Percentiles rank a stretch among this genome's conserved stretches.
phyloP scores from a whole-genome alignment of 2,329 filamentous ascomycete species.

The Ophiocordyceps camponoti-rufipedis region DNA sequence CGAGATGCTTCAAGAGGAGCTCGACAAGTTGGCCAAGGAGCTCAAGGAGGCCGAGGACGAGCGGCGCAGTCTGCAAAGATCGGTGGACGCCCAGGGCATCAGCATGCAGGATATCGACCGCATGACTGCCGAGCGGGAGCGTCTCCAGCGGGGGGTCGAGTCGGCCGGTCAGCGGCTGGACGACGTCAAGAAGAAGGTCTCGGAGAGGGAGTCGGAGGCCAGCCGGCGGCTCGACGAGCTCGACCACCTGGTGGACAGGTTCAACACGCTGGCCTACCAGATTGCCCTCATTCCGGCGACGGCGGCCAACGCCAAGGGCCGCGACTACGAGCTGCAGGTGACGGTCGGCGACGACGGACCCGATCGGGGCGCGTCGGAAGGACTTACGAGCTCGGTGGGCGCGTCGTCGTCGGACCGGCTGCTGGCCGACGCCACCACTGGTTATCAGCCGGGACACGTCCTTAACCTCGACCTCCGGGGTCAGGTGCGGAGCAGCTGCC shows the following conservation, averaged over 20 bases:
- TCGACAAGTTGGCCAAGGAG: constrained; percentile 60
- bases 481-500: constrained; percentile 60
- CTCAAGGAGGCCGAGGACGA: constrained; percentile 70
- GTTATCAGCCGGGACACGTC: constrained; percentile 79
- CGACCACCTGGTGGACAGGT: constrained; percentile 75
- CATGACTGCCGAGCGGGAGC: constrained; percentile 89
- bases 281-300: constrained; percentile 76
- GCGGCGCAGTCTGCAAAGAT: constrained; percentile 58
- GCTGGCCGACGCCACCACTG: constrained; percentile 62
- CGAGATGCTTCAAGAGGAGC: constrained; percentile 68
- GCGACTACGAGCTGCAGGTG: constrained; percentile 69
- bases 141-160: constrained; percentile 78
- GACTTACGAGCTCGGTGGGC: constrained; percentile 21
- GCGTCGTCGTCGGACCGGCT: constrained; percentile 48
- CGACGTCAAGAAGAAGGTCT: constrained; percentile 65
- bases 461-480: constrained; percentile 79
- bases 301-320: constrained; percentile 69
- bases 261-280: constrained; percentile 89
- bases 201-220: constrained; percentile 78
- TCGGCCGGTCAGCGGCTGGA: constrained; percentile 58
- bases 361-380: constrained; percentile 53
- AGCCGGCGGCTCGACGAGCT: constrained; percentile 76
- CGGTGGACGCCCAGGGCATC: constrained; percentile 83
- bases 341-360: constrained; percentile 63
- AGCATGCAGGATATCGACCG: constrained; percentile 97